Percentiles rank a stretch among this genome's conserved stretches.
These are phyloP conservation scores for Phytophthora boehmeriae DNA, from an alignment of 352 stramenopile species.

Conservation along the genomic window DNA sequence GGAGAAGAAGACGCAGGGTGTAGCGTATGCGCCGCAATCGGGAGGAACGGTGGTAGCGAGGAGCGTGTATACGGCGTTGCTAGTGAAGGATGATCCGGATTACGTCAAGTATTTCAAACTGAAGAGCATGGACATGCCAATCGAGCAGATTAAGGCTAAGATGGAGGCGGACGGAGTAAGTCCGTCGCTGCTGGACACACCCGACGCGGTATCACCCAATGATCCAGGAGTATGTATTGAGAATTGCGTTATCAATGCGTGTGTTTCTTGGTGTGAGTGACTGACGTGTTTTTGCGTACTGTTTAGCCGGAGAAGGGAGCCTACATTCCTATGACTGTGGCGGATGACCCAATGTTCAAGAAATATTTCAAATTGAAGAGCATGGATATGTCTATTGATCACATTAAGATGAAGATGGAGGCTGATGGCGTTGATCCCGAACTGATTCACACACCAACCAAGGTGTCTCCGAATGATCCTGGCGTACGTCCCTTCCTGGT, in stretches of 20 bases:
- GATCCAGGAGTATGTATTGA: slow-evolving; percentile 65
- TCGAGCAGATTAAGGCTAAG: slow-evolving; percentile 82
- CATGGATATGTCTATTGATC: slow-evolving; percentile 81
- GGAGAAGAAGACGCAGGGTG: slow-evolving; percentile 74
- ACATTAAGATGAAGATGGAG: slow-evolving; percentile 91
- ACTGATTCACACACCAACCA: slow-evolving; percentile 67
- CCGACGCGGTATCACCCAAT: slow-evolving; percentile 76
- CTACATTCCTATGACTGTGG: slow-evolving; percentile 73
- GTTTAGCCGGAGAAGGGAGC: slow-evolving; percentile 61
- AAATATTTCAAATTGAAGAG: slow-evolving; percentile 90
- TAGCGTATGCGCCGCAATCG: slow-evolving; percentile 38
- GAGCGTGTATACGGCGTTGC: slow-evolving; percentile 57
- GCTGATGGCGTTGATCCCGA: slow-evolving; percentile 71
- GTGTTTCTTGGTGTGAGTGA: slow-evolving; percentile 5
- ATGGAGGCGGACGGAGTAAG: slow-evolving; percentile 79
- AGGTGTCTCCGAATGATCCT: slow-evolving; percentile 77
- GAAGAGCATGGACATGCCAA: slow-evolving; percentile 77
- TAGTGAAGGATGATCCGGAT: slow-evolving; percentile 73
- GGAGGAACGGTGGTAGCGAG: slow-evolving; percentile 16
- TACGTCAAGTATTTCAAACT: slow-evolving; percentile 88
- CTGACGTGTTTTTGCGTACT: slow-evolving; percentile 2
- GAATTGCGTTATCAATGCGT: not conserved
- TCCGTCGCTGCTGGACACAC: slow-evolving; percentile 66
- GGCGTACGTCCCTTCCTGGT: slow-evolving; percentile 56
- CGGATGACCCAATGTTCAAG: slow-evolving; percentile 78